A percentile compares a stretch with the other conserved stretches of the same genome.
Conservation (phyloP, 78 protist genomes). For the Mantamonas sphyraenae region DNA sequence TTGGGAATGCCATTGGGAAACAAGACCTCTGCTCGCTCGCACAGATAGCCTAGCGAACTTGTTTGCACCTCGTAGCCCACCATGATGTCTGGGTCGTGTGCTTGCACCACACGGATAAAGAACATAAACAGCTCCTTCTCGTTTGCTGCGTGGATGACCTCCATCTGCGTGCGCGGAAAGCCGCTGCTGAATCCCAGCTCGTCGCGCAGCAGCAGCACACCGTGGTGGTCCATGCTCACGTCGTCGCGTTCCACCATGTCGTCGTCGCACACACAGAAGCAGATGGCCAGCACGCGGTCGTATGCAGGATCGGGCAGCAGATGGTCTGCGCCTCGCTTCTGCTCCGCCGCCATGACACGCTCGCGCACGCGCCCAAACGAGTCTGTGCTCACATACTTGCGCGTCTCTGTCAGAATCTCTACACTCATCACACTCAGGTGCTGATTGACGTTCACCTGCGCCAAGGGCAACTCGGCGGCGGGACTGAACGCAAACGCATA, state of each 20-base stretch:
- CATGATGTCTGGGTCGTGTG: slow-evolving; percentile 71
- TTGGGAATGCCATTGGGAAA: too few relatives aligned
- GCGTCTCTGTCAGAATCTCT: too few relatives aligned
- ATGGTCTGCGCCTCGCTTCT: too few relatives aligned
- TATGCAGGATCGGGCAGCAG: not conserved
- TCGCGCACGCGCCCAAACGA: too few relatives aligned
- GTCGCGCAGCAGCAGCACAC: not conserved
- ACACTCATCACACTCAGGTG: slow-evolving; percentile 39
- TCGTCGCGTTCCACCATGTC: not conserved
- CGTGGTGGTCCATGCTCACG: not conserved
- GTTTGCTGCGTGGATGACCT: too few relatives aligned
- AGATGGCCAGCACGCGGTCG: not conserved
- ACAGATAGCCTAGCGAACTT: slow-evolving; percentile 64
- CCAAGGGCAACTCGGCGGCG: too few relatives aligned
- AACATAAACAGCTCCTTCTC: slow-evolving; percentile 35
- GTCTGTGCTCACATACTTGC: too few relatives aligned
- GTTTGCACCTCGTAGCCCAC: slow-evolving; percentile 72
- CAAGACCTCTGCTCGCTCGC: slow-evolving; percentile 61
- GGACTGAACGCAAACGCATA: too few relatives aligned
- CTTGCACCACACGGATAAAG: slow-evolving; percentile 31
- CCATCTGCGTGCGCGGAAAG: too few relatives aligned
- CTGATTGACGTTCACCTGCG: too few relatives aligned
- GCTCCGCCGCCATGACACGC: too few relatives aligned
- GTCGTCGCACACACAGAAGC: not conserved
- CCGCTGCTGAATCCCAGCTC: too few relatives aligned